Conservation (phyloP, 352 stramenopile species). For the Pythium aquatile region DNA sequence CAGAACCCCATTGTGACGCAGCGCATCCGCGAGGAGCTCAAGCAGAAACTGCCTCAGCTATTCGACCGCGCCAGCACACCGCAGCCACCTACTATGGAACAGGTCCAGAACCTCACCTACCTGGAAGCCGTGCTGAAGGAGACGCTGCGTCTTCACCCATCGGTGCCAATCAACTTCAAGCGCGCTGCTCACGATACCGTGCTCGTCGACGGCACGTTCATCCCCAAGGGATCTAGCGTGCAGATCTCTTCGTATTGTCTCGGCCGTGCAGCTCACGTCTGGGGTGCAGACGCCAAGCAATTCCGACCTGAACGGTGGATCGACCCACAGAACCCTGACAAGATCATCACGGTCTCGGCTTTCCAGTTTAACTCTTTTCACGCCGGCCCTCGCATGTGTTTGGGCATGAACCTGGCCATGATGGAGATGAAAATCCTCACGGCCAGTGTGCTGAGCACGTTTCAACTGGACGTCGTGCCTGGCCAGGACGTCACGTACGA, state of each 20-base stretch:
- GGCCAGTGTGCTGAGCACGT: constrained; percentile 36
- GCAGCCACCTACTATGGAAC: constrained; percentile 18
- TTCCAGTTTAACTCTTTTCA: constrained; percentile 55
- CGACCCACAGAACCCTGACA: constrained; percentile 19
- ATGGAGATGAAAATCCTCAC: constrained; percentile 50
- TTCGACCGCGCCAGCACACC: not conserved
- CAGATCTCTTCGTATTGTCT: constrained; percentile 33
- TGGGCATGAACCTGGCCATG: constrained; percentile 45
- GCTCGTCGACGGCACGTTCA: constrained; percentile 36
- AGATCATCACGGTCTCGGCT: constrained; percentile 25
- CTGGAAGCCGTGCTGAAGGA: constrained; percentile 32
- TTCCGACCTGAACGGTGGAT: constrained; percentile 37
- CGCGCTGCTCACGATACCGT: constrained; percentile 28
- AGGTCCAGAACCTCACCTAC: constrained; percentile 22
- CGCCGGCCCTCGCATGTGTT: constrained; percentile 43
- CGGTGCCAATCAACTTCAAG: constrained; percentile 39
- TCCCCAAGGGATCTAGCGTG: constrained; percentile 28
- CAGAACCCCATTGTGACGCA: constrained; percentile 35
- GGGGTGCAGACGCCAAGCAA: constrained; percentile 29
- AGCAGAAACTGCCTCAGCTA: not conserved
- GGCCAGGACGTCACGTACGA: constrained; percentile 27
- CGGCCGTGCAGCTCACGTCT: constrained; percentile 28
- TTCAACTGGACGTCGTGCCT: constrained; percentile 29
- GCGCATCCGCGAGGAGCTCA: constrained; percentile 26
- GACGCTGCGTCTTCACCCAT: constrained; percentile 39